Base-by-base conservation (phyloP, 805 yeast species). In the Teunomyces gatunensis region DNA sequence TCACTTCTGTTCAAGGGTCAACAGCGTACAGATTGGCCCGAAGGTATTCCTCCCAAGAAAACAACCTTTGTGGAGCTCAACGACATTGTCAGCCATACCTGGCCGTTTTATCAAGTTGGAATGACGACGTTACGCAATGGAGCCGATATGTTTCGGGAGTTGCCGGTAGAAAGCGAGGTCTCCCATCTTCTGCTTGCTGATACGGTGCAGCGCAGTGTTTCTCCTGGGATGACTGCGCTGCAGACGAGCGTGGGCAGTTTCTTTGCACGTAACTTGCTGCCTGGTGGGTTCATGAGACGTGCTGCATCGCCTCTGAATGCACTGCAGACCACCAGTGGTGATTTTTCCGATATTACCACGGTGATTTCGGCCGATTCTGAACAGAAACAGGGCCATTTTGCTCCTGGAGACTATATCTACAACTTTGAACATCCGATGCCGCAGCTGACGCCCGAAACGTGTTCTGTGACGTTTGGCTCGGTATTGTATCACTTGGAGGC, bases 21-120 rank as follows among this genome's bases (percentile, higher is more conserved):
- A 1, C 79, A 87, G 32, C 76, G 87, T 54, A 91, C 97, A 0
- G 96, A 91, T 51, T 91, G 97, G 97, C 97, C 97, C 2, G 97
- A 94, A 60, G 99, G 99, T 2, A 91, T 92, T 15, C 98, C 98
- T 0, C 97, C 97, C 0, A 88, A 86, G 61, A 83, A 83, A 54
- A 72, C 73, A 13, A 86, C 83, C 11, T 83, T 79, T 50, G 64
- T 66, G 29, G 99, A 94, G 55, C 64, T 77, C 18, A 79, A 78
- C 51, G 86, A 80, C 45, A 61, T 91, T 20, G 77, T 89, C 25
- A 77, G 80, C 44, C 97, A 92, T 62, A 82, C 87, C 5, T 94
- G 99, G 99, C 94, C 96, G 0, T 89, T 94, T 61, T 92, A 81
- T 73, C 58, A 69, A 57, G 49, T 48, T 23, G 53, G 67, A 43